A percentile compares a stretch with the other conserved stretches of the same genome.
Evolutionary conservation across 306 rosid genomes (phyloP).

Genomic region (Abrus precatorius): DNA sequence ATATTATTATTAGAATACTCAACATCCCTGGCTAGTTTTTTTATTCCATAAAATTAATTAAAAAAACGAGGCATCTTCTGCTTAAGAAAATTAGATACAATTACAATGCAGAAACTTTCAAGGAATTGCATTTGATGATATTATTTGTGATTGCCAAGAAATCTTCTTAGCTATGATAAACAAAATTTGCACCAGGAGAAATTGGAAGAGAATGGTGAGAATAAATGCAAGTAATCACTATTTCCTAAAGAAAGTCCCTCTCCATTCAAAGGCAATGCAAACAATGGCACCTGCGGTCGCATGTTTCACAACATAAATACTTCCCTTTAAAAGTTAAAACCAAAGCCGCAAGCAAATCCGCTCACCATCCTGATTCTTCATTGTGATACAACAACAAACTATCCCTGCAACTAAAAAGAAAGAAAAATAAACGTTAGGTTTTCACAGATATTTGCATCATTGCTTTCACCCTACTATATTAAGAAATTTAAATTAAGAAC

Average conservation of each 20-base stretch:
- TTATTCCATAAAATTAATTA: background rate
- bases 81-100: conserved; percentile 4
- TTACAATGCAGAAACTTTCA: background rate
- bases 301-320: conserved; percentile 20
- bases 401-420: background rate
- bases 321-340: background rate
- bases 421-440: background rate
- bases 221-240: background rate
- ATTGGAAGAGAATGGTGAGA: background rate
- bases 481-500: background rate
- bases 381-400: background rate
- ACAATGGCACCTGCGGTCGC: background rate
- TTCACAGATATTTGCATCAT: conserved; percentile 2
- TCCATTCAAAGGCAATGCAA: background rate
- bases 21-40: background rate
- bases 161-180: conserved; percentile 6
- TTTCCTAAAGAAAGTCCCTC: conserved; percentile 1
- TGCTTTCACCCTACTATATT: background rate
- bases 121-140: conserved; percentile 3
- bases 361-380: conserved; percentile 17
- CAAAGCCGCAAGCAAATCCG: background rate
- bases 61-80: background rate
- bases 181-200: background rate
- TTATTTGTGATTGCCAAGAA: conserved; percentile 27
- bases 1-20: background rate